Conservation (phyloP, 371 early-diverging fungal genomes). For the Mucor lusitanicus region DNA sequence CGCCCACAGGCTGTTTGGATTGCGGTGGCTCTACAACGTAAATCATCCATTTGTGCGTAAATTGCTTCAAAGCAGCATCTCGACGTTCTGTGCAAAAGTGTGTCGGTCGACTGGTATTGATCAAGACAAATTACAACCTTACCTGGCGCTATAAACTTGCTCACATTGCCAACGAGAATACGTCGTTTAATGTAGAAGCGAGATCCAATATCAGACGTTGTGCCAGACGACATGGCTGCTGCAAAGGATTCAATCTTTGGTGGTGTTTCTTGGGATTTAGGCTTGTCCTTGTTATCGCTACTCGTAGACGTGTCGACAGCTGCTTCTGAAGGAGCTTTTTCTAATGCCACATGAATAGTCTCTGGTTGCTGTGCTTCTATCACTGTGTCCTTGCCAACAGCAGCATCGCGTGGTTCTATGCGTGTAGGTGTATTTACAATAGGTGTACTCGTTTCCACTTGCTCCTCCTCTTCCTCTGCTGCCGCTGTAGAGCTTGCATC, state of each 20-base stretch:
- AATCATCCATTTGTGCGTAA: conserved; percentile 90
- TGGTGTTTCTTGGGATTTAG: background rate
- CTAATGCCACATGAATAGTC: background rate
- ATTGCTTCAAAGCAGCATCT: conserved; percentile 60
- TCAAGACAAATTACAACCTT: background rate
- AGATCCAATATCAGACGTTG: conserved; percentile 60
- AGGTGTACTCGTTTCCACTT: background rate
- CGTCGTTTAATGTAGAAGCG: conserved; percentile 85
- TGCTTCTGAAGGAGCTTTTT: background rate
- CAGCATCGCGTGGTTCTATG: too few species aligned
- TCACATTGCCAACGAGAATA: conserved; percentile 85
- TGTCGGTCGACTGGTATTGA: background rate
- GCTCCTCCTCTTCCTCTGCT: background rate
- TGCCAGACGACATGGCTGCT: conserved; percentile 24
- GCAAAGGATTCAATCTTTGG: conserved; percentile 31
- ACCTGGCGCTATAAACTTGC: conserved; percentile 71
- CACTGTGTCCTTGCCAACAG: background rate
- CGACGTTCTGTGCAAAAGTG: conserved; percentile 50
- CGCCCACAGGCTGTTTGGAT: conserved; percentile 51
- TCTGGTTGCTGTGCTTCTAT: background rate
- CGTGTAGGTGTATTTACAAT: background rate
- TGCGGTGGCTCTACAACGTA: conserved; percentile 71
- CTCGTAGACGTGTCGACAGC: background rate
- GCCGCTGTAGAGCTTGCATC: too few species aligned
- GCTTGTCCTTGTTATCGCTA: background rate